Evolutionary conservation across 176 grass and related monocot species (phyloP), one percentile per base, ranked within the genome.

Genomic region (Thalia dealbata): DNA sequence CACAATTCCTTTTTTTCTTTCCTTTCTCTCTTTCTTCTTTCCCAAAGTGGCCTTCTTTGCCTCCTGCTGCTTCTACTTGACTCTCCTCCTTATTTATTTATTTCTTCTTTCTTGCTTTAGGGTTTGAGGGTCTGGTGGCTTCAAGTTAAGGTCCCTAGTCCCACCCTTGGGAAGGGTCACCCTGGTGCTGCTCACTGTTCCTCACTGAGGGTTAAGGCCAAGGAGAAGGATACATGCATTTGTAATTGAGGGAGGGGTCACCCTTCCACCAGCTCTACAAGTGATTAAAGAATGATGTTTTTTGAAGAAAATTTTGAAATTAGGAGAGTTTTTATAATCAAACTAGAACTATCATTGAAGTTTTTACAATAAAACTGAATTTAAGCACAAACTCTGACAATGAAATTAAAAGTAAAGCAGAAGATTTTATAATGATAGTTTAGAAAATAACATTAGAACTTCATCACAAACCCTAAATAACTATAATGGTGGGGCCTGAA

Each of bases 41-140:
- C 69, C 59, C 59, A 81, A 85, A 85, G 83, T 77, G 73, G 71
- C 69, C 73, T 72, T 72, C 78, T 81, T 85, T 85, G 67, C n/a
- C 71, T 70, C 41, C 52, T 48, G 28, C 3, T 70, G 64, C 35
- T 85, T 81, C 64, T 71, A 71, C 79, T 38, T 24, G 52, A 64
- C 64, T 77, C 62, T 16, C 55, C 72, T 64, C 46, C 63, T 22
- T 59, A 72, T 25, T 73, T 32, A 8, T 62, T 26, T 64, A 73
- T 64, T 58, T 70, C 56, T 77, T 64, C 46, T 70, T 22, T 59
- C 72, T 25, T 73, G 2, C 55, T 15, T 62, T 26, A 23, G 41
- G 73, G 11, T 21, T 44, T 61, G 15, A 6, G 22, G 38, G 9
- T 18, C 35, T 29, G n/a, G 70, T 42, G 46, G n/a, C n/a, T n/a